Base-by-base conservation (phyloP, 371 early-diverging fungal genomes). In the Apophysomyces ossiformis region DNA sequence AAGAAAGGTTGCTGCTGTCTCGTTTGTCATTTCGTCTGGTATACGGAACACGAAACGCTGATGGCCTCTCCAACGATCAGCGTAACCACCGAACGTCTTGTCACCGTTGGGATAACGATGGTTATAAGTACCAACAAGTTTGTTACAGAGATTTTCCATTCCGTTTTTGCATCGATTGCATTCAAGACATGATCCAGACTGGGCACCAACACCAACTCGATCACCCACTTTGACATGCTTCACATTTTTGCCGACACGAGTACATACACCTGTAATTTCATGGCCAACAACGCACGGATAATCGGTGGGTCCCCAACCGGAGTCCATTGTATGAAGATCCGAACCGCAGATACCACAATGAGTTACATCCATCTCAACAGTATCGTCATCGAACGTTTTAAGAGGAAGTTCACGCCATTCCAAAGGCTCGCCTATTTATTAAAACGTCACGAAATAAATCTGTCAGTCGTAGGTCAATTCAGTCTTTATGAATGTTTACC, bases 151-250 rank as follows among this genome's bases (percentile, higher is more conserved):
- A 38, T 78, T 39, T 45, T 73, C 74, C 11, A 58, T 11, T 26
- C 71, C 72, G 15, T 61, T 44, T 13, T 67, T 64, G 50, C 80
- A 79, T 38, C 61, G 36, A 0, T 75, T 58, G 41, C 74, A 73
- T 21, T 74, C 57, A 13, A 77, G 61, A 59, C 88, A 86, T 5
- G 84, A 71, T 37, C 76, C 76, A 26, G 74, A 76, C 71, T 89
- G 87, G 38, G 87, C 87, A 36, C 92, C 92, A 9, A 88, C 87
- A 46, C 94, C 93, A 56, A 90, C 90, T 5, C 85, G 62, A 64
- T 91, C 90, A 39, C 91, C 94, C 39, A 92, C 79, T 39, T 80
- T 67, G 39, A 89, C 54, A 39, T 85, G 64, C 12, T 71, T 74
- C 12, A 87, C 87, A 46, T 79, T 72, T 3, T 70, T 68, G 18